Evolutionary conservation across 129 eudicot genomes (phyloP).

Genomic region (Flaveria robusta): DNA sequence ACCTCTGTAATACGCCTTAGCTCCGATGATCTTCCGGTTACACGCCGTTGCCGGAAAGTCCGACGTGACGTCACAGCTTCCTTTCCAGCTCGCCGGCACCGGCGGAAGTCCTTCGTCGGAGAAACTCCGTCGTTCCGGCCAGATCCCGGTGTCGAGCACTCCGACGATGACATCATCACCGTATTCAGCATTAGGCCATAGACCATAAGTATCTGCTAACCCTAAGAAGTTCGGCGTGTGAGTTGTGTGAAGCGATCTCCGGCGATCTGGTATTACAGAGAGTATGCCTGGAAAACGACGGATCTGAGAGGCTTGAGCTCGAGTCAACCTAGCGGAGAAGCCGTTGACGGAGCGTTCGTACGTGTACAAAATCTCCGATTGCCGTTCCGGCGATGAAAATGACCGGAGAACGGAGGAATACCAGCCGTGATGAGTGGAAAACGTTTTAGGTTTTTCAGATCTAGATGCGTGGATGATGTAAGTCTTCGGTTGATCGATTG

Average conservation of each 20-base stretch:
- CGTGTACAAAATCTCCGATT: conserved; percentile 63
- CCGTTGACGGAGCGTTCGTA: conserved; percentile 66
- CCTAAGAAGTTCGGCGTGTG: conserved; percentile 77
- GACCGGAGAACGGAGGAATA: conserved; percentile 64
- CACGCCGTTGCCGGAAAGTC: conserved; percentile 64
- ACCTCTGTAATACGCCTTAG: conserved; percentile 72
- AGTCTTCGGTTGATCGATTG: conserved; percentile 35
- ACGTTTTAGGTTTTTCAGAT: conserved; percentile 55
- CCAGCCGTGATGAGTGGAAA: conserved; percentile 64
- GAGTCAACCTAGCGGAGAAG: conserved; percentile 74
- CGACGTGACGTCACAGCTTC: conserved; percentile 54
- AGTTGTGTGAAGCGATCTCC: conserved; percentile 78
- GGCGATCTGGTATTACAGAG: conserved; percentile 68
- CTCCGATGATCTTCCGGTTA: conserved; percentile 80
- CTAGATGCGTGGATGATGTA: conserved; percentile 75
- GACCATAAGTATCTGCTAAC: conserved; percentile 60
- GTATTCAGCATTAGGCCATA: conserved; percentile 89
- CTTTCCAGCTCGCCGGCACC: conserved; percentile 77
- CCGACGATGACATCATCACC: conserved; percentile 93
- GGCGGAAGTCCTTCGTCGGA: conserved; percentile 66
- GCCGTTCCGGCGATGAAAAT: conserved; percentile 44
- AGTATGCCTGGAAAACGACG: conserved; percentile 54
- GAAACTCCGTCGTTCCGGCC: conserved; percentile 89
- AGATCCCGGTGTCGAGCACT: conserved; percentile 91
- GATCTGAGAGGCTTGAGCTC: conserved; percentile 57